Evolutionary conservation across 495 filamentous ascomycete genomes (phyloP).

Genomic region (Aspergillus heteromorphus): DNA sequence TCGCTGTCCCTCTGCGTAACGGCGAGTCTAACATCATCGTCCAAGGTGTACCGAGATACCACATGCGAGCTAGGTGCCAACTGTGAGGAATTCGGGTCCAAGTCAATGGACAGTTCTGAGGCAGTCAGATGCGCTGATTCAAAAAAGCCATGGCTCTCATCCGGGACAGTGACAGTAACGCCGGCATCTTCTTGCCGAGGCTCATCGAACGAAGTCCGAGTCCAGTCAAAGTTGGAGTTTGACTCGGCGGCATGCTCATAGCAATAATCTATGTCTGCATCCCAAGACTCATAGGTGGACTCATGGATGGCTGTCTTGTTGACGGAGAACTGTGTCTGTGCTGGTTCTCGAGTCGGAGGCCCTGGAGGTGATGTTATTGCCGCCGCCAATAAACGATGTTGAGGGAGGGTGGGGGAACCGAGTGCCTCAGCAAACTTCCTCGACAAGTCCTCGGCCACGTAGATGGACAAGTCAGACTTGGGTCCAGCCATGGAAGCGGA

Average conservation of each 20-base stretch:
- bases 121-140: conserved; percentile 25
- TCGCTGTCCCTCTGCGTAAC: conserved; percentile 21
- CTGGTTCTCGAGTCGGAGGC: neutral
- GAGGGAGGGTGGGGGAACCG: conserved; percentile 37
- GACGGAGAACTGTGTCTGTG: conserved; percentile 9
- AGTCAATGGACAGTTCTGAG: conserved; percentile 30
- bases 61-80: conserved; percentile 31
- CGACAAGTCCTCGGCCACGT: conserved; percentile 29
- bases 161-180: conserved; percentile 12
- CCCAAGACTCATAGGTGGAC: conserved; percentile 65
- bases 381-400: conserved; percentile 2
- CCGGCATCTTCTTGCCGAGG: conserved; percentile 16
- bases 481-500: conserved; percentile 11
- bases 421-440: conserved; percentile 36
- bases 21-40: conserved; percentile 25
- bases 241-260: conserved; percentile 90
- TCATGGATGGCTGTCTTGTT: conserved; percentile 13
- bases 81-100: conserved; percentile 34
- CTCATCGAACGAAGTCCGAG: conserved; percentile 43
- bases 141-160: neutral
- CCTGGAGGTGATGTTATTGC: neutral
- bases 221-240: conserved; percentile 87
- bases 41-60: conserved; percentile 29
- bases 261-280: conserved; percentile 91
- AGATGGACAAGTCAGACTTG: conserved; percentile 26